These are phyloP conservation scores for Phialemoniopsis sp. DNA, from an alignment of 2,329 filamentous ascomycete genomes.

Conservation along the genomic window DNA sequence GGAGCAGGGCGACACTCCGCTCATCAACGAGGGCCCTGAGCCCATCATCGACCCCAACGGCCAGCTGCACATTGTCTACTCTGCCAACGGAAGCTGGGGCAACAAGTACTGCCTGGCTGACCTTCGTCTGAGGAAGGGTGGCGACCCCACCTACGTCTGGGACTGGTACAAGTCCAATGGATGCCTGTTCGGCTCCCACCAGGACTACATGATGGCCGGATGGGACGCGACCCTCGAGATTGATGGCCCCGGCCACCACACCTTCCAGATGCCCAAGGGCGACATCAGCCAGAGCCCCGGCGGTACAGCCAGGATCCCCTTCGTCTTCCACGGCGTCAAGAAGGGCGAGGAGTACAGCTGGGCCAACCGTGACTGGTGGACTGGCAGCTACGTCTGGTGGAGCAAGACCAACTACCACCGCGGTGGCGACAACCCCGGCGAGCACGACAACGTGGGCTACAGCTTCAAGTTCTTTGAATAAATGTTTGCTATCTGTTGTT, in stretches of 20 bases:
- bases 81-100: constrained; percentile 18
- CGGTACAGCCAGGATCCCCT: constrained; percentile 9
- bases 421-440: constrained; percentile 9
- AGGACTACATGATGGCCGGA: constrained; percentile 15
- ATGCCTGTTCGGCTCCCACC: constrained; percentile 16
- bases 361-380: constrained; percentile 12
- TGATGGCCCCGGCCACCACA: constrained; percentile 18
- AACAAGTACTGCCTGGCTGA: constrained; percentile 16
- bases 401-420: constrained; percentile 10
- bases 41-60: constrained; percentile 16
- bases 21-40: constrained; percentile 17
- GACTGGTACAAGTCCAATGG: constrained; percentile 21
- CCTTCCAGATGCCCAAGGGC: constrained; percentile 13
- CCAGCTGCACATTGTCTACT: constrained; percentile 19
- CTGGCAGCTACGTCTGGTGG: constrained; percentile 14
- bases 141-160: constrained; percentile 17
- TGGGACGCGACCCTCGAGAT: constrained; percentile 15
- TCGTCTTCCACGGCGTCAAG: constrained; percentile 14
- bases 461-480: constrained; percentile 15
- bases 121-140: constrained; percentile 15
- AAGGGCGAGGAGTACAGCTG: constrained; percentile 14
- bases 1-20: constrained; percentile 12
- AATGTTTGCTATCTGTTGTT: neutral
- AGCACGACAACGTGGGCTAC: constrained; percentile 8
- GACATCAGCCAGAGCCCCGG: constrained; percentile 10